phyloP scores from a whole-genome alignment of 495 filamentous ascomycete species.

The Aspergillus egyptiacus region DNA sequence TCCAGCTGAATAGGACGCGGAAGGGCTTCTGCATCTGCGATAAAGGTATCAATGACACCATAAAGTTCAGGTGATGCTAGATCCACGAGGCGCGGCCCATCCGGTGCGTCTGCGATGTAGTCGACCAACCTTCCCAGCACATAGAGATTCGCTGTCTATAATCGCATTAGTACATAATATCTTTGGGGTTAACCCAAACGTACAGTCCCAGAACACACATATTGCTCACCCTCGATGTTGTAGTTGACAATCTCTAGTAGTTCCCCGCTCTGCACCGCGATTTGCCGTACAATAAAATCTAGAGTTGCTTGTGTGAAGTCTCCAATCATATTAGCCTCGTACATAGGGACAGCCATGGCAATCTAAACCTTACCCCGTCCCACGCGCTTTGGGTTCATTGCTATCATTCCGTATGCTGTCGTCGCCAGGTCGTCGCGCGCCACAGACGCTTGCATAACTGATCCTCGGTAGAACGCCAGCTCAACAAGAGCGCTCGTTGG shows the following conservation, averaged over 20 bases:
- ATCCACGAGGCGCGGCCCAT: neutral
- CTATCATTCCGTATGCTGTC: constrained; percentile 35
- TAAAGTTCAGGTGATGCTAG: neutral
- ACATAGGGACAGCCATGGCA: neutral
- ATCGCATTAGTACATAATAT: neutral
- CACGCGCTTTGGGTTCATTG: constrained; percentile 35
- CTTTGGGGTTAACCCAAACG: neutral
- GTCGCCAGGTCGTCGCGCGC: constrained; percentile 23
- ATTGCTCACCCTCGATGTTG: constrained; percentile 35
- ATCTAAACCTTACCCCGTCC: constrained; percentile 16
- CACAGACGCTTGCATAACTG: constrained; percentile 36
- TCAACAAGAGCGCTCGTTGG: constrained; percentile 22
- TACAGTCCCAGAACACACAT: constrained; percentile 40
- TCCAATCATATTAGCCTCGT: neutral
- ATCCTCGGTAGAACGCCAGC: constrained; percentile 39
- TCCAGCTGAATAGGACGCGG: constrained; percentile 19
- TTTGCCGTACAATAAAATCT: constrained; percentile 17
- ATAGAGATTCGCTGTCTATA: constrained; percentile 16
- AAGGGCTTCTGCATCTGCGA: constrained; percentile 2
- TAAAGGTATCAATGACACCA: neutral
- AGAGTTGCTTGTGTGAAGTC: constrained; percentile 22
- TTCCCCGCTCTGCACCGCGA: constrained; percentile 17
- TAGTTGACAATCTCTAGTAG: constrained; percentile 41
- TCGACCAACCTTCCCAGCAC: constrained; percentile 19
- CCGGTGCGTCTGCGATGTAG: constrained; percentile 8